Percentiles rank a stretch among this genome's conserved stretches.
These are phyloP conservation scores for Paraleonurus japonicus DNA, from an alignment of 257 asterid genomes.

Conservation along the genomic window DNA sequence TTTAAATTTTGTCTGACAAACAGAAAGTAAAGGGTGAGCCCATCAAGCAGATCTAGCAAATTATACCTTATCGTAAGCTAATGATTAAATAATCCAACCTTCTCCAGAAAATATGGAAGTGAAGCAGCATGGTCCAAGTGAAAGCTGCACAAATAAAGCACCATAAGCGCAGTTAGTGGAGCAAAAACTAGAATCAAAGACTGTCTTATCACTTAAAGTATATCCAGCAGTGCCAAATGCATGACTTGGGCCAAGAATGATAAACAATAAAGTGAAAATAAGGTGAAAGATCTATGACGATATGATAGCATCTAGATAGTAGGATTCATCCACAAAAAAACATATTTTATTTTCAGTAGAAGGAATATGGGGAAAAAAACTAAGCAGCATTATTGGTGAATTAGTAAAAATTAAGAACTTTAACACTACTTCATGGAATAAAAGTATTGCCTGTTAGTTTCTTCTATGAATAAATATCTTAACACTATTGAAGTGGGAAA, in stretches of 20 bases:
- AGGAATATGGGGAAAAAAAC: not conserved
- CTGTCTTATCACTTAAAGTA: not conserved
- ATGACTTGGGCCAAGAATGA: not conserved
- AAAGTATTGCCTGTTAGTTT: not conserved
- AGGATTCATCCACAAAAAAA: not conserved
- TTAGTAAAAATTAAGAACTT: not conserved
- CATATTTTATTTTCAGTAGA: not conserved
- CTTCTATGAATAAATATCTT: not conserved
- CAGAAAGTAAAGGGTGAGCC: conserved; percentile 23
- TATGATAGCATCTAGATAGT: not conserved
- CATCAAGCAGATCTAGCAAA: conserved; percentile 18
- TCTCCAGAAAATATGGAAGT: conserved; percentile 93
- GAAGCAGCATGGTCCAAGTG: conserved; percentile 99
- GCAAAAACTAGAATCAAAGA: conserved; percentile 4
- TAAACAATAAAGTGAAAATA: conserved; percentile 1
- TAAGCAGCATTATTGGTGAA: not conserved
- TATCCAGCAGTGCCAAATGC: not conserved
- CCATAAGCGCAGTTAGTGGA: conserved; percentile 16
- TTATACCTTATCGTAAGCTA: conserved; percentile 18
- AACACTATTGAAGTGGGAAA: conserved; percentile 1
- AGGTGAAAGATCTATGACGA: not conserved
- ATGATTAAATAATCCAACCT: conserved; percentile 52
- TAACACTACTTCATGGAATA: not conserved
- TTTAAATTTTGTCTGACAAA: conserved; percentile 73
- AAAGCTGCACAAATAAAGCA: conserved; percentile 57